phyloP scores from a whole-genome alignment of 2,329 filamentous ascomycete species.

The Clonostachys byssicola region DNA sequence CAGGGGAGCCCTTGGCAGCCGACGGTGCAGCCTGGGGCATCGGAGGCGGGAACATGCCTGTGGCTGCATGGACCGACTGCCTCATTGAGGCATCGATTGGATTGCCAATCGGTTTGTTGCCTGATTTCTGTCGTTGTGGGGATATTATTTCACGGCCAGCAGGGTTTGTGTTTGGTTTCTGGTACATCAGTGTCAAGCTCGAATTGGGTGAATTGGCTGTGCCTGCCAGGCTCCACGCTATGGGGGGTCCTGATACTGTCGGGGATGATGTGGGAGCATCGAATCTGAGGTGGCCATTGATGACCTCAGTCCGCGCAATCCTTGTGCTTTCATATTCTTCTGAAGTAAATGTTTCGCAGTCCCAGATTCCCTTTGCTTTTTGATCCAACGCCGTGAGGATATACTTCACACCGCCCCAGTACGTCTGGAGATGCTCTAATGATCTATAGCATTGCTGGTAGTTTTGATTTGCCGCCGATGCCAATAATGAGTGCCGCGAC shows the following conservation, averaged over 20 bases:
- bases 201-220: constrained; percentile 83
- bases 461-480: constrained; percentile 79
- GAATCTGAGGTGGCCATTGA: constrained; percentile 35
- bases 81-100: constrained; percentile 59
- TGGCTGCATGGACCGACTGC: constrained; percentile 45
- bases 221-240: constrained; percentile 85
- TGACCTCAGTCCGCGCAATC: constrained; percentile 21
- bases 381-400: constrained; percentile 84
- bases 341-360: constrained; percentile 61
- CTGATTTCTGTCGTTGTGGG: constrained; percentile 15
- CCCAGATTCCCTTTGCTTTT: constrained; percentile 81
- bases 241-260: constrained; percentile 39
- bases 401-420: constrained; percentile 85
- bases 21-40: constrained; percentile 46
- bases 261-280: constrained; percentile 41
- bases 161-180: constrained; percentile 32
- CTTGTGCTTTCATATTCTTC: constrained; percentile 78
- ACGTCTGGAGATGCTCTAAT: constrained; percentile 72
- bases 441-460: constrained; percentile 86
- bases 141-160: too few relatives aligned
- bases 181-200: constrained; percentile 77
- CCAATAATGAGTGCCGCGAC: constrained; percentile 70
- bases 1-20: constrained; percentile 38
- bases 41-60: constrained; percentile 40
- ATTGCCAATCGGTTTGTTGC: constrained; percentile 48